phyloP scores from a whole-genome alignment of 176 grass and related monocot species.

The Microstegium vimineum region DNA sequence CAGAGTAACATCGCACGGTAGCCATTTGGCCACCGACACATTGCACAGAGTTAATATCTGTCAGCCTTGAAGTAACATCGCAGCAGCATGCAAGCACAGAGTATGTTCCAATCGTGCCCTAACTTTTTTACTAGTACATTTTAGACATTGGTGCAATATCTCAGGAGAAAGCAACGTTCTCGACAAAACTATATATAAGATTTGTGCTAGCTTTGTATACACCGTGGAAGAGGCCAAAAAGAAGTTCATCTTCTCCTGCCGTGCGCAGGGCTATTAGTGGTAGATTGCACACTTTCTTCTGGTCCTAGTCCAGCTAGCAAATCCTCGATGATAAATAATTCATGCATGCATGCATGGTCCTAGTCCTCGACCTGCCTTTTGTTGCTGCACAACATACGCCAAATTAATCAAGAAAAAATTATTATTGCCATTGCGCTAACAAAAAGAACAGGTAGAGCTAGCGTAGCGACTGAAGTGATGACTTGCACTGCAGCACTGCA shows the following conservation, averaged over 20 bases:
- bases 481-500: background rate
- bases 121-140: background rate
- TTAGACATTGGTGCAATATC: background rate
- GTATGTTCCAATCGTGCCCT: background rate
- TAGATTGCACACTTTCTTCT: background rate
- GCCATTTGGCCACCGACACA: conserved; percentile 5
- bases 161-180: background rate
- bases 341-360: conserved; percentile 1
- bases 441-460: background rate
- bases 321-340: background rate
- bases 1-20: background rate
- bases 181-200: background rate
- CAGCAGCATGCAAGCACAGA: background rate
- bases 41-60: background rate
- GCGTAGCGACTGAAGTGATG: background rate
- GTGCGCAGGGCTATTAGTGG: background rate
- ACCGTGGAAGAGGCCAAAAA: conserved; percentile 23
- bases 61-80: background rate
- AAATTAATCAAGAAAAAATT: too few species aligned
- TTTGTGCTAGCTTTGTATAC: background rate
- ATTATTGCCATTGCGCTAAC: background rate
- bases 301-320: background rate
- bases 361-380: background rate
- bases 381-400: background rate
- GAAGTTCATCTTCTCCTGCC: background rate